These are phyloP conservation scores for Boletellus emodensis DNA, from an alignment of 768 basidiomycete species.

Conservation along the genomic window DNA sequence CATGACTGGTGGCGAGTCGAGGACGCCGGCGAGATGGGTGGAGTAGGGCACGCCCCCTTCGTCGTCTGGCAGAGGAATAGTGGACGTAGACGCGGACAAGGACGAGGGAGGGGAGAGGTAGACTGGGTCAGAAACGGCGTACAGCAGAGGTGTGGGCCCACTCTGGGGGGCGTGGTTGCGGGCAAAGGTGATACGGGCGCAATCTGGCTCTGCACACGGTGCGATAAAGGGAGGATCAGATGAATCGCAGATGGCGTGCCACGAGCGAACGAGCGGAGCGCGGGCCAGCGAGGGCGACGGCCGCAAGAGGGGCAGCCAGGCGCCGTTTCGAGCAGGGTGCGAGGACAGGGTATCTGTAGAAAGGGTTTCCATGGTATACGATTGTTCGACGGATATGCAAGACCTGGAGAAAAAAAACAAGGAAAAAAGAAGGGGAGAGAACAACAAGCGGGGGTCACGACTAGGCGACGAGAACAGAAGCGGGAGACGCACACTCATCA, in stretches of 20 bases:
- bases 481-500: constrained; percentile 23
- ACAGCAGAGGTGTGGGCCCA: constrained; percentile 12
- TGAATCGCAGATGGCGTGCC: constrained; percentile 18
- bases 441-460: neutral
- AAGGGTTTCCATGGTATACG: constrained; percentile 32
- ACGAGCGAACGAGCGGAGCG: constrained; percentile 12
- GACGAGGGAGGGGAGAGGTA: constrained; percentile 30
- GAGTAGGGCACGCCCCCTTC: constrained; percentile 23
- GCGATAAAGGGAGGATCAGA: constrained; percentile 25
- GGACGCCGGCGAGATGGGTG: constrained; percentile 28
- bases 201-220: constrained; percentile 11
- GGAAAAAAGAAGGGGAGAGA: neutral
- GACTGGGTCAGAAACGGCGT: constrained; percentile 17
- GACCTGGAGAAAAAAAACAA: constrained; percentile 19
- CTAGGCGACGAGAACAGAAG: too few relatives aligned
- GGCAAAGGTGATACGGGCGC: constrained; percentile 12
- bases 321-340: constrained; percentile 6
- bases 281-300: constrained; percentile 17
- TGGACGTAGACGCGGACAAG: constrained; percentile 24
- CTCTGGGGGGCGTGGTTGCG: constrained; percentile 12
- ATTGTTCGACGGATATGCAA: constrained; percentile 31
- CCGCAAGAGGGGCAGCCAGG: constrained; percentile 13
- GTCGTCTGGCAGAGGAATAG: constrained; percentile 28
- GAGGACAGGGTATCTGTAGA: constrained; percentile 29
- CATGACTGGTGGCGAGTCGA: constrained; percentile 35